Evolutionary conservation across 257 asterid genomes (phyloP), one percentile per base, ranked within the genome.

Genomic region (Solanum bulbocastanum): DNA sequence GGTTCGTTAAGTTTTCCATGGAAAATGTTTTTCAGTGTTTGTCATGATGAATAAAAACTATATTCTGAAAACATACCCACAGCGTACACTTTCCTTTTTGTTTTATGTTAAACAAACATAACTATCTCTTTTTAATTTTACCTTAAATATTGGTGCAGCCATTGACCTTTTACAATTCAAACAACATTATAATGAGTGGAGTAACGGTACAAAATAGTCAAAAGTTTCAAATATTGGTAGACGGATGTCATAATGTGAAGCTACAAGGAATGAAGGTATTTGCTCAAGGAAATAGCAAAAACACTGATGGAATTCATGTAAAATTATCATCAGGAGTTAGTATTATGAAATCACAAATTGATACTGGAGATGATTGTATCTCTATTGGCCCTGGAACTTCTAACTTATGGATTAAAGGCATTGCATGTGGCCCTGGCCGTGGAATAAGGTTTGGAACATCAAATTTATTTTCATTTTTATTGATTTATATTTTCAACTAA

Each of bases 301-400:
- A 90, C 87, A 90, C 92, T 15, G 92, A 90, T 20, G 92, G 89
- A 23, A 71, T 90, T 39, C 92, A 90, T 76, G 89, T 90, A 22
- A 89, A 90, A 10, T 69, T 25, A 22, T 90, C 92, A 22, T 13
- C 89, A 4, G 78, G 75, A 1, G 58, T 90, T 10, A 68, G 58
- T 18, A 88, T 90, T 89, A 20, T 74, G 65, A 86, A 88, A n/a
- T 86, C 90, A 8, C 76, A 44, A 10, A 87, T 90, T 71, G 74
- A 87, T 22, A 90, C 92, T 4, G 92, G 92, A 69, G 76, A 69
- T 15, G 76, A 69, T 7, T 69, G 76, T 15, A 15, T 30, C 11
- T 69, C 76, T 69, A 69, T 69, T 69, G 76, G 76, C 6, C 76
- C 76, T 0, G 39, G 39, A 69, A 69, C 8, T 30, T 69, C 56